Evolutionary conservation across 1,284 basidiomycete species (phyloP).

Genomic region (Puccinia triticina): DNA sequence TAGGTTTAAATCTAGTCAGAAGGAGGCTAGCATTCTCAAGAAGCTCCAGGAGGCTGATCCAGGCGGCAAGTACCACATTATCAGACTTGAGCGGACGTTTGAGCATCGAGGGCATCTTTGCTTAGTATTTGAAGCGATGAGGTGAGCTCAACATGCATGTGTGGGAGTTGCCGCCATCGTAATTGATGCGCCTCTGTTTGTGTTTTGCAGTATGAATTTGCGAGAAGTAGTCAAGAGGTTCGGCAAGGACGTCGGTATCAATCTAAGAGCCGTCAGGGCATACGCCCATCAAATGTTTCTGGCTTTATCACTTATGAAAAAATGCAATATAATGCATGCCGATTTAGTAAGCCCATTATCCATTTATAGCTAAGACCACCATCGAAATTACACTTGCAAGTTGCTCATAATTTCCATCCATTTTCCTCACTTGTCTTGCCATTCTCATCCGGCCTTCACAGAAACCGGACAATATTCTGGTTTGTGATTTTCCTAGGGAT

Average conservation of each 20-base stretch:
- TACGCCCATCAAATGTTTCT: conserved; percentile 96
- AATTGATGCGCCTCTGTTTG: background rate
- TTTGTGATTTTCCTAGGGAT: conserved; percentile 61
- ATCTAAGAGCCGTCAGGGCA: conserved; percentile 92
- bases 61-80: conserved; percentile 93
- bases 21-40: conserved; percentile 85
- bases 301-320: conserved; percentile 78
- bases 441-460: background rate
- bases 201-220: conserved; percentile 80
- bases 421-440: background rate
- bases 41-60: conserved; percentile 86
- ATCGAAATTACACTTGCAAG: background rate
- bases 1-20: conserved; percentile 92
- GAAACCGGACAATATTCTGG: conserved; percentile 93
- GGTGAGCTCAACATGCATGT: conserved; percentile 64
- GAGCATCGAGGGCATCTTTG: conserved; percentile 96
- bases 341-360: conserved; percentile 68
- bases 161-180: background rate
- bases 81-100: conserved; percentile 87
- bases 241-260: conserved; percentile 95
- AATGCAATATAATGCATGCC: conserved; percentile 92
- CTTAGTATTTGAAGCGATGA: conserved; percentile 91
- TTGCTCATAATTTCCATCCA: no score
- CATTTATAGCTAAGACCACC: conserved; percentile 13
- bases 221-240: conserved; percentile 98